Evolutionary conservation across 1,284 basidiomycete genomes (phyloP).

Genomic region (Pterula multifida): DNA sequence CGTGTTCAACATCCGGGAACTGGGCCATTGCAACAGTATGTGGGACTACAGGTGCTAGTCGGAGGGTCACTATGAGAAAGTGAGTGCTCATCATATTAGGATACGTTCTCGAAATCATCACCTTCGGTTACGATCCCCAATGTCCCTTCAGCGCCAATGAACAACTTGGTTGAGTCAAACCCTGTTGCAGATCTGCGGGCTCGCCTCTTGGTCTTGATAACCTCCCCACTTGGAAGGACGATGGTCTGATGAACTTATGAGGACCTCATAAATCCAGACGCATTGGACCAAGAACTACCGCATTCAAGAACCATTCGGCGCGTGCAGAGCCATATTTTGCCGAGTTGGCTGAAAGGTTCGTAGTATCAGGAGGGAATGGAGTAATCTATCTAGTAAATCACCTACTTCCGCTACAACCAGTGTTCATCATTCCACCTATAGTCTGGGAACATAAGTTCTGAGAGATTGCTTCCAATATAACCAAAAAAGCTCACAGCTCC

Average conservation of each 20-base stretch:
- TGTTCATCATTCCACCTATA: slow-evolving; percentile 45
- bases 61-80: slow-evolving; percentile 44
- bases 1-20: slow-evolving; percentile 48
- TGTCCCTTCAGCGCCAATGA: slow-evolving; percentile 76
- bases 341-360: slow-evolving; percentile 48
- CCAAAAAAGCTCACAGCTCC: slow-evolving; percentile 36
- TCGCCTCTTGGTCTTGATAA: slow-evolving; percentile 66
- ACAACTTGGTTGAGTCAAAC: slow-evolving; percentile 67
- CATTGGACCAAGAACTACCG: slow-evolving; percentile 20
- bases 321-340: slow-evolving; percentile 73
- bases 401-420: slow-evolving; percentile 43
- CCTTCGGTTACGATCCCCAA: slow-evolving; percentile 72
- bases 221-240: slow-evolving; percentile 68
- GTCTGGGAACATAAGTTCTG: slow-evolving; percentile 20
- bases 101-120: slow-evolving; percentile 12
- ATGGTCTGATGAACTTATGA: slow-evolving; percentile 36
- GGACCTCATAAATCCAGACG: not conserved
- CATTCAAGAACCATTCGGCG: slow-evolving; percentile 61
- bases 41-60: slow-evolving; percentile 67
- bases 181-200: slow-evolving; percentile 69
- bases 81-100: slow-evolving; percentile 1
- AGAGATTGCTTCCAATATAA: not conserved
- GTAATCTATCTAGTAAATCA: slow-evolving; percentile 4
- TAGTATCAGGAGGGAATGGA: not conserved
- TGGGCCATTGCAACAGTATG: slow-evolving; percentile 66